Evolutionary conservation across 164 flowering plant species (phyloP).

Genomic region (Hamamelis virginiana): DNA sequence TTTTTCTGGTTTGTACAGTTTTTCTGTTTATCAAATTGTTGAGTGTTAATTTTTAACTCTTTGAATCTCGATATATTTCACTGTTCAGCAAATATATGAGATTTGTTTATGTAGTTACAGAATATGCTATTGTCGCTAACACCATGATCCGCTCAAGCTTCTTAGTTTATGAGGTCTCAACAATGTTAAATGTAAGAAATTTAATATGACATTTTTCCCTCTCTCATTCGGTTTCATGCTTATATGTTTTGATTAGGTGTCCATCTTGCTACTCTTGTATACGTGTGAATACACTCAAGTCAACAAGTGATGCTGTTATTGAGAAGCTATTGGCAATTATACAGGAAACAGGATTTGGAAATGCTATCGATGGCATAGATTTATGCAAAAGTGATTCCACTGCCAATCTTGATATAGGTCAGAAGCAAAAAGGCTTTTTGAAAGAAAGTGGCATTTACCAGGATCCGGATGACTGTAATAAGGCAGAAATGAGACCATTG

Average conservation of each 20-base stretch:
- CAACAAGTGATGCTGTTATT: conserved; percentile 64
- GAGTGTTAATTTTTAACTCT: no score
- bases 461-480: conserved; percentile 5
- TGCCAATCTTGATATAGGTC: conserved; percentile 9
- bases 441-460: conserved; percentile 9
- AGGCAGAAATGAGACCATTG: conserved; percentile 3
- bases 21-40: no score
- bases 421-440: conserved; percentile 7
- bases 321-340: conserved; percentile 54
- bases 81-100: no score
- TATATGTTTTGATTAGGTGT: conserved; percentile 36
- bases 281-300: conserved; percentile 77
- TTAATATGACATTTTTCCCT: no score
- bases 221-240: not conserved
- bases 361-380: conserved; percentile 8
- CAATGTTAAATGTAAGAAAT: no score
- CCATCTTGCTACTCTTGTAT: conserved; percentile 90
- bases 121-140: no score
- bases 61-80: no score
- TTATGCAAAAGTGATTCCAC: not conserved
- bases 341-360: conserved; percentile 17
- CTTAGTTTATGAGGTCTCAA: no score
- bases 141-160: no score
- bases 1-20: no score
- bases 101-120: no score